Evolutionary conservation across 768 basidiomycete species (phyloP).

Genomic region (Porpolomopsis calyptriformis): DNA sequence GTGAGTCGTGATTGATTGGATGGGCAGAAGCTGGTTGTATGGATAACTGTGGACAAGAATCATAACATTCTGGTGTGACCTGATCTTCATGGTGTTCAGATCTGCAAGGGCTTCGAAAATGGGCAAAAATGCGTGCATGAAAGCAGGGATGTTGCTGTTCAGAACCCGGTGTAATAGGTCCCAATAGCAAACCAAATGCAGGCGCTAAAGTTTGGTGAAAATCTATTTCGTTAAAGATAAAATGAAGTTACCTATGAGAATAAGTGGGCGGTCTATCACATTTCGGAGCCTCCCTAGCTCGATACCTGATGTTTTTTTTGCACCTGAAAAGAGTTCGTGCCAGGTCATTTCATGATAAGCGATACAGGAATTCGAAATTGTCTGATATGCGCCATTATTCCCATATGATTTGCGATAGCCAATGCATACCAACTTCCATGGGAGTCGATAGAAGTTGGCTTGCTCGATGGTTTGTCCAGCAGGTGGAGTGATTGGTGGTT

Average conservation of each 20-base stretch:
- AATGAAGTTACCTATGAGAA: background rate
- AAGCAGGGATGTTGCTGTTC: constrained; percentile 1
- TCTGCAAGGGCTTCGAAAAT: background rate
- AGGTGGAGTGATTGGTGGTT: background rate
- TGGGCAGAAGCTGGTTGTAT: too few relatives aligned
- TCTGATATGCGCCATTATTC: background rate
- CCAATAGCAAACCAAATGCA: background rate
- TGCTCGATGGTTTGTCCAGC: background rate
- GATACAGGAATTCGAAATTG: background rate
- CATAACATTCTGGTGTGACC: background rate
- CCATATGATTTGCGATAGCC: background rate
- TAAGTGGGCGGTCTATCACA: background rate
- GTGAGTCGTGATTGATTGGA: too few relatives aligned
- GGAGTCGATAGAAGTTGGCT: background rate
- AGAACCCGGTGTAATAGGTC: background rate
- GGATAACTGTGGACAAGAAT: background rate
- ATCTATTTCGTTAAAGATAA: background rate
- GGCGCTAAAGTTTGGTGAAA: background rate
- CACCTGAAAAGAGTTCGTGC: background rate
- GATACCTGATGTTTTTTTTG: background rate
- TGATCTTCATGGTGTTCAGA: background rate
- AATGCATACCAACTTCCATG: background rate
- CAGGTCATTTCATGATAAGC: background rate
- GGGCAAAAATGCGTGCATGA: background rate
- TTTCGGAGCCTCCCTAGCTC: background rate